Evolutionary conservation across 345 rosid genomes (phyloP), one percentile per base, ranked within the genome.

Genomic region (Rhizophora apiculata): DNA sequence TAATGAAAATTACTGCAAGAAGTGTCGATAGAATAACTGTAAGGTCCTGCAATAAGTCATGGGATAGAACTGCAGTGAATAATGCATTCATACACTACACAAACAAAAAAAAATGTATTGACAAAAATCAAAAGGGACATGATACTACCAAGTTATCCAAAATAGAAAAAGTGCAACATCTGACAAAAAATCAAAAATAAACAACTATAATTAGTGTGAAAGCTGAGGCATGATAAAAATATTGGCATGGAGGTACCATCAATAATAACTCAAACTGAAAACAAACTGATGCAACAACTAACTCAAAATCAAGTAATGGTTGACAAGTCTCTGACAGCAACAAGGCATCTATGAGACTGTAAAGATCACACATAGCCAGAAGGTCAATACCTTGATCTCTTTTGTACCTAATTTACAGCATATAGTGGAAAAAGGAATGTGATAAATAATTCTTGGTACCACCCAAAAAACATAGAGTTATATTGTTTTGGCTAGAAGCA

Each of bases 301-400:
- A 97, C 97, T 93, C 98, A 80, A 93, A 91, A 67, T 93, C 98
- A 80, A 93, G 91, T 84, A 94, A 72, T 15, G 98, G 98, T 68
- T 97, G 97, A 75, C 98, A 96, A 60, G 90, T 82, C 73, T 94
- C 98, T 65, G 96, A 88, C 74, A 85, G 82, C 63, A 91, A 80
- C 6, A 95, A 85, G 61, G 90, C 90, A 79, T 76, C 78, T 76
- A 94, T 78, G 72, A 94, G 80, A 78, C 85, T 89, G 81, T 89
- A 65, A 67, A 94, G 97, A 78, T 96, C 88, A 76, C 86, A 77
- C 27, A 96, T 94, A 24, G 97, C 96, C 77, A 94, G 76, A 73
- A 89, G 88, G 60, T 90, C 80, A 84, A 78, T 83, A 32, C 89
- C 91, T 65, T 85, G 93, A 79, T 89, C 97, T 80, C 79, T 89